Evolutionary conservation across 305 asterid species (phyloP).

Genomic region (Striga hermonthica): DNA sequence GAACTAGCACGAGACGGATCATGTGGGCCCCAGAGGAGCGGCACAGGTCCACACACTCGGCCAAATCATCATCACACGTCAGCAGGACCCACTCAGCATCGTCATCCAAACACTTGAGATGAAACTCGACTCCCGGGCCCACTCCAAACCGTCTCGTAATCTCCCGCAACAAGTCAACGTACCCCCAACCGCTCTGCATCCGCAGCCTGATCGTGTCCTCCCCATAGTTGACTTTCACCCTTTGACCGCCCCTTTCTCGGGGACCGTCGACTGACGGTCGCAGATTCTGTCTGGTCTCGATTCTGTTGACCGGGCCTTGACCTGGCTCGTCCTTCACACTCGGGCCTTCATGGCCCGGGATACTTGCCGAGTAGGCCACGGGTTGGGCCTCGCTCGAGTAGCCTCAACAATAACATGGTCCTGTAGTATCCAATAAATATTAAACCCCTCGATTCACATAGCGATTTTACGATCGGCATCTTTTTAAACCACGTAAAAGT

Average conservation of each 20-base stretch:
- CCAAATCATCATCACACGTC: constrained; percentile 88
- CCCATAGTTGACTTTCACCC: constrained; percentile 68
- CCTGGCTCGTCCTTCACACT: constrained; percentile 35
- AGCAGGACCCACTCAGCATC: constrained; percentile 85
- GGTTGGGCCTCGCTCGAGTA: constrained; percentile 56
- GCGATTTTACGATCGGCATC: no score
- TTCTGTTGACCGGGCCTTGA: constrained; percentile 32
- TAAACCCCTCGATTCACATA: no score
- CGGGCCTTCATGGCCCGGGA: constrained; percentile 22
- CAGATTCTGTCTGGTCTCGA: no score
- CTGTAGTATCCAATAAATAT: no score
- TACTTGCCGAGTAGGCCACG: constrained; percentile 29
- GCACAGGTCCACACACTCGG: constrained; percentile 68
- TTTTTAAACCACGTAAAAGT: no score
- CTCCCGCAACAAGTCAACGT: constrained; percentile 55
- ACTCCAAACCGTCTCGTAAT: constrained; percentile 63
- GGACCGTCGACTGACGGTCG: no score
- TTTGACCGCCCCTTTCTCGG: no score
- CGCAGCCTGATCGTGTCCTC: constrained; percentile 79
- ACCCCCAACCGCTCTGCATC: constrained; percentile 53
- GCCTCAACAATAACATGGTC: no score
- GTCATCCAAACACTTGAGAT: constrained; percentile 85
- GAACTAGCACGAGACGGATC: constrained; percentile 54
- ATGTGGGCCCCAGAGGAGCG: constrained; percentile 46
- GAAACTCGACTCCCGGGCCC: constrained; percentile 40